Conservation (phyloP, 2,329 filamentous ascomycete genomes). For the Tolypocladium capitatum region DNA sequence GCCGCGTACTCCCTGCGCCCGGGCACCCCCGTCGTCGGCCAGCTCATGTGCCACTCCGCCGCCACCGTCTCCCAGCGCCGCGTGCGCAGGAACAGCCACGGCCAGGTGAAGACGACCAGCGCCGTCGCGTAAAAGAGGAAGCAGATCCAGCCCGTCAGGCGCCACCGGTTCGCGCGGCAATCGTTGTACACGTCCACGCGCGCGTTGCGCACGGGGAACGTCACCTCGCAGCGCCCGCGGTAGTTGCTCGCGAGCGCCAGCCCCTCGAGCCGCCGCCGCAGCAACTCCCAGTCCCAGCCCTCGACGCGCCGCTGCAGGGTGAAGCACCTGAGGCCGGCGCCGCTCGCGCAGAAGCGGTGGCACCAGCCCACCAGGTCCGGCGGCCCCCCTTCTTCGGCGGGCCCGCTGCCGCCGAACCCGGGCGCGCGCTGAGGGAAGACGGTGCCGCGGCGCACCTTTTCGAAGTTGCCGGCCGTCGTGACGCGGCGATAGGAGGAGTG, state of each 20-base stretch:
- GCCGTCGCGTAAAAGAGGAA: conserved; percentile 55
- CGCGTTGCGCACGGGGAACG: conserved; percentile 44
- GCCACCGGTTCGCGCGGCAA: conserved; percentile 49
- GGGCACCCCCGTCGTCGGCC: conserved; percentile 13
- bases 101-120: conserved; percentile 59
- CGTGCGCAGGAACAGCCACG: conserved; percentile 53
- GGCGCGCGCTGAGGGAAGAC: conserved; percentile 39
- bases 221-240: conserved; percentile 44
- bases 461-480: conserved; percentile 41
- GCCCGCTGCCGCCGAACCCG: conserved; percentile 20
- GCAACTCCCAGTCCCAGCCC: conserved; percentile 44
- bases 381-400: conserved; percentile 15
- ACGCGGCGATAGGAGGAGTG: conserved; percentile 28
- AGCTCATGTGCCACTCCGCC: conserved; percentile 39
- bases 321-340: conserved; percentile 44
- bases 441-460: conserved; percentile 53
- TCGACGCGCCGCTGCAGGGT: conserved; percentile 36
- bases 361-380: conserved; percentile 46
- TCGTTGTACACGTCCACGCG: conserved; percentile 51
- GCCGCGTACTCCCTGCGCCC: conserved; percentile 33
- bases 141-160: conserved; percentile 48
- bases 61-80: conserved; percentile 51
- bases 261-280: conserved; percentile 38
- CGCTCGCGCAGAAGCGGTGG: conserved; percentile 48
- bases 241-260: conserved; percentile 55